Percentiles rank a stretch among this genome's conserved stretches.
These are phyloP conservation scores for Irpex sp. DNA, from an alignment of 1,284 basidiomycete species.

Conservation along the genomic window DNA sequence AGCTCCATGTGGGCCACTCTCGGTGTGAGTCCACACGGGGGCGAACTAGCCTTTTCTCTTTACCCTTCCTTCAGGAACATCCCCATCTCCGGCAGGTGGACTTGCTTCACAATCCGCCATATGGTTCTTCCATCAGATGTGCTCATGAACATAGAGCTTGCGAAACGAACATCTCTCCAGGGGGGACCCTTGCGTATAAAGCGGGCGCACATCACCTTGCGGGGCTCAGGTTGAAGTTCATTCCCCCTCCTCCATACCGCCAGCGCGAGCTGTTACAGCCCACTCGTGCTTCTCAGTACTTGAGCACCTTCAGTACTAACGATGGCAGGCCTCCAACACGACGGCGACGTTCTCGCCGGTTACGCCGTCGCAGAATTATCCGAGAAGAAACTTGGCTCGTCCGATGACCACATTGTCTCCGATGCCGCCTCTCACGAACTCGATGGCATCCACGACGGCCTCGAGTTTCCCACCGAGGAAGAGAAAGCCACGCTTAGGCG, in stretches of 20 bases:
- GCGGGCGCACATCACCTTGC: too few species aligned
- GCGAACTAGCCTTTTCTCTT: too few species aligned
- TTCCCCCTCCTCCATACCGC: constrained; percentile 6
- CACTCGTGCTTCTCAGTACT: constrained; percentile 3
- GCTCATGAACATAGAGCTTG: too few species aligned
- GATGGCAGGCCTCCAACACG: constrained; percentile 29
- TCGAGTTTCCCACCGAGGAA: constrained; percentile 68
- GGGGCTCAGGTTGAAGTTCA: not conserved
- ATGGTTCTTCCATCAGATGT: too few species aligned
- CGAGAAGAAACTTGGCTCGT: constrained; percentile 24
- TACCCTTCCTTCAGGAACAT: too few species aligned
- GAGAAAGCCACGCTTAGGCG: constrained; percentile 59
- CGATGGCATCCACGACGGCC: constrained; percentile 51
- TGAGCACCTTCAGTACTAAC: not conserved
- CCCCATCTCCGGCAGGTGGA: too few species aligned
- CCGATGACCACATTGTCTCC: constrained; percentile 15
- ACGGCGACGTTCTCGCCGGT: constrained; percentile 23
- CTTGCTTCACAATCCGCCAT: too few species aligned
- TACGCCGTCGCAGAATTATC: constrained; percentile 21
- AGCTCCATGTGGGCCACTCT: too few species aligned
- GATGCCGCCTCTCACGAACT: constrained; percentile 18
- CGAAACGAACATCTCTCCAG: too few species aligned
- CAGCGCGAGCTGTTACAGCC: not conserved
- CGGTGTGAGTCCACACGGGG: too few species aligned
- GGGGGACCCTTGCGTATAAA: too few species aligned